A percentile compares a stretch with the other conserved stretches of the same genome.
Conservation (phyloP, 176 grass and related monocot species). For the Aegilops speltoides region DNA sequence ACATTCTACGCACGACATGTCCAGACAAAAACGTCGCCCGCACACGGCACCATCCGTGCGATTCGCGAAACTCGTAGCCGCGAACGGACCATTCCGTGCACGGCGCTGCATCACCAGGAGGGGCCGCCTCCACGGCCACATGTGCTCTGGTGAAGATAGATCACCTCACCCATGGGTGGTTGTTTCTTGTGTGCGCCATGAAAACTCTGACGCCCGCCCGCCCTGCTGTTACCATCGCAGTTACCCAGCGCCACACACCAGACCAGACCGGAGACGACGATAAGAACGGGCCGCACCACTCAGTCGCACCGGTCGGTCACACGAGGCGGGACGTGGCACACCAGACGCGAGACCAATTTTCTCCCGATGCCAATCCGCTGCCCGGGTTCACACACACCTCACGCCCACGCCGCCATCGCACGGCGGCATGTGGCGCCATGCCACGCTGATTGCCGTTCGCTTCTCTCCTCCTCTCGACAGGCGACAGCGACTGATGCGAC, state of each 20-base stretch:
- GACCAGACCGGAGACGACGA: not conserved
- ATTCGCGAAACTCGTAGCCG: slow-evolving; percentile 13
- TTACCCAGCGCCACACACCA: not conserved
- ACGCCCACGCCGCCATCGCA: not conserved
- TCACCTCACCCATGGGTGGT: not conserved
- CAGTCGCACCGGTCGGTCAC: no score
- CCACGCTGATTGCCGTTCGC: not conserved
- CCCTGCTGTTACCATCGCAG: not conserved
- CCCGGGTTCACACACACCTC: slow-evolving; percentile 36
- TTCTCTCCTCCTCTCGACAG: not conserved
- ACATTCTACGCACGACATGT: not conserved
- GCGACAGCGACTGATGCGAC: slow-evolving; percentile 28
- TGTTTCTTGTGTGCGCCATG: not conserved
- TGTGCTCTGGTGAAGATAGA: not conserved
- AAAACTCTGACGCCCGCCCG: not conserved
- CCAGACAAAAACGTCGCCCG: not conserved
- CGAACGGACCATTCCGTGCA: not conserved
- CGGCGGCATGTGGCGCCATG: not conserved
- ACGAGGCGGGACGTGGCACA: not conserved
- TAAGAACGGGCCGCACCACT: not conserved
- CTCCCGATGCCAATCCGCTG: slow-evolving; percentile 14
- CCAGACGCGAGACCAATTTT: not conserved
- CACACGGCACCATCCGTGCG: not conserved
- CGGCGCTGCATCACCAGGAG: not conserved
- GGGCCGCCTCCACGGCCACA: not conserved